phyloP scores from a whole-genome alignment of 164 flowering plant species.

The Litsea cubeba region DNA sequence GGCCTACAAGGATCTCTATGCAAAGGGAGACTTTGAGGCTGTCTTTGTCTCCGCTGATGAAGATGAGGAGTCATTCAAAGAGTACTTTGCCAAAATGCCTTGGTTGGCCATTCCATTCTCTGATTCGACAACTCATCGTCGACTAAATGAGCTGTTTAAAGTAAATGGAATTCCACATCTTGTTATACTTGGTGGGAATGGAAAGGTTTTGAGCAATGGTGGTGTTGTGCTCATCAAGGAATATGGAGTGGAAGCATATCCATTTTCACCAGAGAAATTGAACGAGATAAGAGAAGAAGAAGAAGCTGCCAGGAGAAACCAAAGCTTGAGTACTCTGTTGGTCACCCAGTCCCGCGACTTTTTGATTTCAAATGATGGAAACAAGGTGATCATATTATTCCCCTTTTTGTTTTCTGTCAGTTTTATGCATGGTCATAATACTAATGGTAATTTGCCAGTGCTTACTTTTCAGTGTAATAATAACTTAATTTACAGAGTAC shows the following conservation, averaged over 20 bases:
- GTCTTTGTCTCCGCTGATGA: slow-evolving; percentile 48
- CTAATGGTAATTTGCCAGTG: too few species aligned
- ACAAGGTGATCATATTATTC: slow-evolving; percentile 24
- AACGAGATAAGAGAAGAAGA: slow-evolving; percentile 45
- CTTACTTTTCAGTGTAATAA: neutral
- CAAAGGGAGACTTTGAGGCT: slow-evolving; percentile 52
- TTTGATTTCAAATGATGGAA: slow-evolving; percentile 37
- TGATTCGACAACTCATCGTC: slow-evolving; percentile 40
- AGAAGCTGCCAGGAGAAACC: slow-evolving; percentile 45
- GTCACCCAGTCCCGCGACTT: slow-evolving; percentile 45
- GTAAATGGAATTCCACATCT: slow-evolving; percentile 59
- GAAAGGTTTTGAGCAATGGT: slow-evolving; percentile 32
- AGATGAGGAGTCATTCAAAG: slow-evolving; percentile 49
- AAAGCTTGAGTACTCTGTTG: slow-evolving; percentile 50
- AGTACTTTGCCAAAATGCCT: slow-evolving; percentile 70
- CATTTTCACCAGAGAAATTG: slow-evolving; percentile 47
- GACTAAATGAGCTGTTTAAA: slow-evolving; percentile 31
- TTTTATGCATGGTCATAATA: too few species aligned
- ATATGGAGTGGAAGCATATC: slow-evolving; percentile 51
- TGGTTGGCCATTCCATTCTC: slow-evolving; percentile 80
- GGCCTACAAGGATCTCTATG: slow-evolving; percentile 38
- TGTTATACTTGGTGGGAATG: slow-evolving; percentile 48
- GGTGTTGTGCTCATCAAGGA: slow-evolving; percentile 42
- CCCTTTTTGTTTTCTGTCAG: too few species aligned
- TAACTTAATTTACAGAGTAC: too few species aligned